phyloP scores from a whole-genome alignment of 2,329 filamentous ascomycete genomes.

The Hawksworthiomyces lignivorus region DNA sequence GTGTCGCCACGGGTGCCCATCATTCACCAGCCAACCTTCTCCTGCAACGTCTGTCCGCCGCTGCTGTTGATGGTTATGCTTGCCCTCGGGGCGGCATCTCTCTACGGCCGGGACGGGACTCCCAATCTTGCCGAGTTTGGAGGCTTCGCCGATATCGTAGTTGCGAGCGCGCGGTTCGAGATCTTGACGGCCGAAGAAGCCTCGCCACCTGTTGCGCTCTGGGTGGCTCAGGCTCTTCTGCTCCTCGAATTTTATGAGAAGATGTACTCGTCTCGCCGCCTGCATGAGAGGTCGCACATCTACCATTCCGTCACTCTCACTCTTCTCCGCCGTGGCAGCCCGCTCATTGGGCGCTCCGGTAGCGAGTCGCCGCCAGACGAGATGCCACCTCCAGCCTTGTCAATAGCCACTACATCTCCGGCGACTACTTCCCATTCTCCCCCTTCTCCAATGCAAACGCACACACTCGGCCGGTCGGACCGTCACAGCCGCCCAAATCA shows the following conservation, averaged over 20 bases:
- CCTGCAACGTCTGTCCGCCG: constrained; percentile 68
- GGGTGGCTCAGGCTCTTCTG: constrained; percentile 79
- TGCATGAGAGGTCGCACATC: constrained; percentile 85
- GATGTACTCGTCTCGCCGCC: constrained; percentile 72
- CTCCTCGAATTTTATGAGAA: constrained; percentile 87
- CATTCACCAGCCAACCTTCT: constrained; percentile 81
- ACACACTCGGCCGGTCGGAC: background rate
- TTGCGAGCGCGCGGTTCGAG: constrained; percentile 69
- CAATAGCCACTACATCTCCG: background rate
- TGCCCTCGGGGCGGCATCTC: constrained; percentile 72
- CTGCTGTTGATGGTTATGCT: constrained; percentile 75
- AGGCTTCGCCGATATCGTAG: constrained; percentile 51
- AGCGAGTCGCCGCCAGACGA: constrained; percentile 70
- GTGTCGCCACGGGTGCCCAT: constrained; percentile 83
- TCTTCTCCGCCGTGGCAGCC: constrained; percentile 76
- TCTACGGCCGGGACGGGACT: constrained; percentile 57
- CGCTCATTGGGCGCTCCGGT: constrained; percentile 70
- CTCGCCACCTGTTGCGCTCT: constrained; percentile 73
- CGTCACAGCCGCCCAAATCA: background rate
- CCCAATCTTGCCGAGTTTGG: constrained; percentile 39
- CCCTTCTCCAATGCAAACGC: constrained; percentile 1
- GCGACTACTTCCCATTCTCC: background rate
- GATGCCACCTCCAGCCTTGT: background rate
- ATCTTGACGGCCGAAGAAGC: constrained; percentile 78
- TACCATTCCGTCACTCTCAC: constrained; percentile 83